A percentile compares a stretch with the other conserved stretches of the same genome.
Evolutionary conservation across 2,329 filamentous ascomycete species (phyloP).

Genomic region (Epichloe sylvatica): DNA sequence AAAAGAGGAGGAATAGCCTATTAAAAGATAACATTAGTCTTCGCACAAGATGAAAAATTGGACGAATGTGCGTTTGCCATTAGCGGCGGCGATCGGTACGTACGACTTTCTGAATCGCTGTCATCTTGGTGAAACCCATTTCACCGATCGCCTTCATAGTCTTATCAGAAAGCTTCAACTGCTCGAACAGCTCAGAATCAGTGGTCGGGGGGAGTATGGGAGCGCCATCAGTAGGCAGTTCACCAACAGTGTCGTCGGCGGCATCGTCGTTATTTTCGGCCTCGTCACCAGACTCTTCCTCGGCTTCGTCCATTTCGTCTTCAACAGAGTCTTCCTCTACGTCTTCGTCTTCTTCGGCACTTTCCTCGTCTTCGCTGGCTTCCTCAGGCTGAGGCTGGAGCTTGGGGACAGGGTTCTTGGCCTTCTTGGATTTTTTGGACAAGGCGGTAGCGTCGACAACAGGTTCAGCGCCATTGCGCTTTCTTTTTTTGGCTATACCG

Average conservation of each 20-base stretch:
- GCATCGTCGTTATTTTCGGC: slow-evolving; percentile 12
- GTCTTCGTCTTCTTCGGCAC: slow-evolving; percentile 16
- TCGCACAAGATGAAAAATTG: neutral
- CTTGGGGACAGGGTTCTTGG: slow-evolving; percentile 21
- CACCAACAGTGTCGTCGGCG: slow-evolving; percentile 15
- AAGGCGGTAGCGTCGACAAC: slow-evolving; percentile 9
- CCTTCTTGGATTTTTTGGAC: slow-evolving; percentile 30
- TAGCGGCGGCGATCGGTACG: slow-evolving; percentile 4
- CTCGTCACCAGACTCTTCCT: slow-evolving; percentile 11
- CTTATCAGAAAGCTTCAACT: slow-evolving; percentile 75
- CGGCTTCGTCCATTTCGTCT: slow-evolving; percentile 14
- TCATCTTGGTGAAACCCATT: slow-evolving; percentile 94
- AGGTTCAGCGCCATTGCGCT: slow-evolving; percentile 22
- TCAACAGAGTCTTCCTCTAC: slow-evolving; percentile 11
- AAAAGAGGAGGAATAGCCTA: slow-evolving; percentile 71
- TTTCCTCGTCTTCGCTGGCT: slow-evolving; percentile 15
- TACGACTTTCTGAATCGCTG: slow-evolving; percentile 69
- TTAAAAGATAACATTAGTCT: neutral
- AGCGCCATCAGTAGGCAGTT: slow-evolving; percentile 24
- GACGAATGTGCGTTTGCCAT: neutral
- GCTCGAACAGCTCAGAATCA: slow-evolving; percentile 57
- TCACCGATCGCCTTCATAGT: slow-evolving; percentile 76
- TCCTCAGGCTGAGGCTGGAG: slow-evolving; percentile 16
- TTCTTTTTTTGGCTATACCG: slow-evolving; percentile 33
- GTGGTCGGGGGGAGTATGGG: slow-evolving; percentile 43